Evolutionary conservation across 495 filamentous ascomycete species (phyloP).

Genomic region (Thozetella sp.): DNA sequence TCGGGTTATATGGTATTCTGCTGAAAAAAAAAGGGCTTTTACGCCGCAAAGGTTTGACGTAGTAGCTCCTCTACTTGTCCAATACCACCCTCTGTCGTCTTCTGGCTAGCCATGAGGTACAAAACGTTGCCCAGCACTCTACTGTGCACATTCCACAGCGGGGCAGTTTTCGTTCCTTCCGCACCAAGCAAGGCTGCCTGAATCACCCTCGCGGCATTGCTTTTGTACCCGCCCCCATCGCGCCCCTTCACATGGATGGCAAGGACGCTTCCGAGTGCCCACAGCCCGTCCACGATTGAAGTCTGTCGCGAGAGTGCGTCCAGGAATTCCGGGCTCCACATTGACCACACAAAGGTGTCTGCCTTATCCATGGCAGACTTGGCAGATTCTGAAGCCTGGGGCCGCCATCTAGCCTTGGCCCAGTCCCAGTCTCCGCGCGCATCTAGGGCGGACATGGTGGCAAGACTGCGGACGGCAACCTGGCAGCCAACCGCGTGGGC

Average conservation of each 20-base stretch:
- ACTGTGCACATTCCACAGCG: slow-evolving; percentile 64
- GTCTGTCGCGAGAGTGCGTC: slow-evolving; percentile 50
- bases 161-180: slow-evolving; percentile 8
- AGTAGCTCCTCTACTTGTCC: slow-evolving; percentile 5
- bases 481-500: slow-evolving; percentile 77
- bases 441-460: slow-evolving; percentile 57
- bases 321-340: slow-evolving; percentile 64
- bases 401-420: slow-evolving; percentile 39
- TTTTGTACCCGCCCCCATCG: slow-evolving; percentile 61
- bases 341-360: slow-evolving; percentile 58
- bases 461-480: slow-evolving; percentile 63
- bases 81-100: slow-evolving; percentile 43
- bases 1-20: too few species aligned
- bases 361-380: background rate
- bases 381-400: background rate
- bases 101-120: slow-evolving; percentile 76
- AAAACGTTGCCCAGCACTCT: slow-evolving; percentile 75
- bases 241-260: slow-evolving; percentile 59
- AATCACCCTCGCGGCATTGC: slow-evolving; percentile 61
- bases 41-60: too few species aligned
- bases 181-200: slow-evolving; percentile 51
- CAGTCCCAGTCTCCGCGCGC: slow-evolving; percentile 48
- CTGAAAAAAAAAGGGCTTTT: too few species aligned
- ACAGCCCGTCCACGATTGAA: slow-evolving; percentile 62
- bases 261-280: slow-evolving; percentile 72